Evolutionary conservation across 345 rosid genomes (phyloP), one percentile per base, ranked within the genome.

Genomic region (Camelina hispida): DNA sequence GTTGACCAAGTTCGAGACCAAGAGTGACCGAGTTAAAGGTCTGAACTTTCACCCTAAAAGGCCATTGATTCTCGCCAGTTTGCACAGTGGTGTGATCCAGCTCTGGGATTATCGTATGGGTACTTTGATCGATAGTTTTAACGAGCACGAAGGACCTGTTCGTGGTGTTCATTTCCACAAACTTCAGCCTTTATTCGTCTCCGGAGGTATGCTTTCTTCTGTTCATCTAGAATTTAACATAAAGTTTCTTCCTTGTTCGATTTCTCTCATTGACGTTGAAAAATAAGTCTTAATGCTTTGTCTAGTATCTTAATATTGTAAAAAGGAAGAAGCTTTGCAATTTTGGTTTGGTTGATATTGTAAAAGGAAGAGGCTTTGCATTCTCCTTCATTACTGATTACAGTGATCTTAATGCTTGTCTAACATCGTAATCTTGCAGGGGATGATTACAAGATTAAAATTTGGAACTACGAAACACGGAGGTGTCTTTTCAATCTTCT

Each of bases 41-140:
- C 87, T 95, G 69, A 95, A 90, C 79, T 95, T 95, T 75, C 99
- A 95, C 79, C 85, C 89, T 58, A 89, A 95, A 83, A 66, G 99
- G 74, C 99, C 98, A 57, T 95, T 98, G 99, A 93, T 95, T 81
- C 89, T 95, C 38, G 96, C 99, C 6, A 93, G 96, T 84, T 96
- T 95, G 53, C 99, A 93, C 84, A 95, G 97, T 54, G 99, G 99
- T 28, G 98, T 93, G 81, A 92, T 95, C 87, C 98, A 95, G 88
- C 89, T 93, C 59, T 95, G 98, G 99, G 99, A 95, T 80, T 95
- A 95, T 64, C 92, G 99, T 6, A 93, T 93, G 96, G 98, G 96
- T 48, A 95, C 99, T 52, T 79, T 95, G 68, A 90, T 95, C 43
- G 99, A 93, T 73, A 71, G 97, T 43, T 93, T 95, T 52, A 98